phyloP scores from a whole-genome alignment of 2,329 filamentous ascomycete species.

The Aspergillus jensenii region DNA sequence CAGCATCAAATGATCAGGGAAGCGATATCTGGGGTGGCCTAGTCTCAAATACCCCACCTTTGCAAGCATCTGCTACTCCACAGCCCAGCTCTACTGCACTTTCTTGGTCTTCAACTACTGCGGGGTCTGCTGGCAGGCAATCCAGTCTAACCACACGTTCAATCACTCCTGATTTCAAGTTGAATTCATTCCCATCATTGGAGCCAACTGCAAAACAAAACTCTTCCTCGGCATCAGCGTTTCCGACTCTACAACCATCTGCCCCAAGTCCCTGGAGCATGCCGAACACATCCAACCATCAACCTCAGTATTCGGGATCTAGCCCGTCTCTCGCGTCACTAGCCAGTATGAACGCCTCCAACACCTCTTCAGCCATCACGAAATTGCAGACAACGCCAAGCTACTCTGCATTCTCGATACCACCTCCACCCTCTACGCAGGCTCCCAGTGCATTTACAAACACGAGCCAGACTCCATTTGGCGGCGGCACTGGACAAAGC shows the following conservation, averaged over 20 bases:
- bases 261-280: constrained; percentile 23
- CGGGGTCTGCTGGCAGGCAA: constrained; percentile 19
- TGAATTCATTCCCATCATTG: constrained; percentile 50
- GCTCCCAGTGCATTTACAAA: constrained; percentile 17
- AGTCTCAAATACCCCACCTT: constrained; percentile 30
- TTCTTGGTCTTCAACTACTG: constrained; percentile 43
- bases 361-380: constrained; percentile 15
- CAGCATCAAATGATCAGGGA: constrained; percentile 37
- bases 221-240: constrained; percentile 26
- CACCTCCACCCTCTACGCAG: constrained; percentile 37
- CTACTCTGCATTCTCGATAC: constrained; percentile 42
- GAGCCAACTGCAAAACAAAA: constrained; percentile 39
- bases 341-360: constrained; percentile 25
- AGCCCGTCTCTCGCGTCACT: constrained; percentile 25
- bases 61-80: constrained; percentile 23
- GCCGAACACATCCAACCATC: constrained; percentile 12
- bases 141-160: constrained; percentile 40
- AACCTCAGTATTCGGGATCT: constrained; percentile 16
- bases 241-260: constrained; percentile 32
- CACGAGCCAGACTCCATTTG: constrained; percentile 18
- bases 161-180: constrained; percentile 53
- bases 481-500: constrained; percentile 15
- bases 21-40: constrained; percentile 33
- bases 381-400: constrained; percentile 25
- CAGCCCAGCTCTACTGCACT: constrained; percentile 31